Evolutionary conservation across 2,329 filamentous ascomycete genomes (phyloP), one percentile per base, ranked within the genome.

Genomic region (Westerdykella aurantiaca): DNA sequence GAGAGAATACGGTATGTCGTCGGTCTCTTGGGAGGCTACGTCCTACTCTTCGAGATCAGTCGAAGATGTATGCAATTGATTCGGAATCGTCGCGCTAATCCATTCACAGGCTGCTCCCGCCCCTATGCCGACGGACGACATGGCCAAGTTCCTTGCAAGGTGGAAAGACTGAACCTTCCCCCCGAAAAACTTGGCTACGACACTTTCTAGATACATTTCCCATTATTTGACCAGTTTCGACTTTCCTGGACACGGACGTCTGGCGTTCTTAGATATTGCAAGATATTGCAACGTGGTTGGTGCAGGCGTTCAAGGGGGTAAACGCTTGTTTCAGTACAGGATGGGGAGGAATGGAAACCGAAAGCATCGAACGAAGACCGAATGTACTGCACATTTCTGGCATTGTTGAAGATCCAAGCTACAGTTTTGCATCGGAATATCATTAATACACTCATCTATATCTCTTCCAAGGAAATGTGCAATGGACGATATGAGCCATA

Each of bases 1-100:
- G 72, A 47, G 79, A 79, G 63, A 81, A 82, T 54, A 76, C 79
- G 37, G 80, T 82, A 70, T 57, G 78, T 72, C 34, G 7, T 33
- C 38, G 16, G 13, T 41, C 34, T 14, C 6, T 10, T 11, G 33
- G 11, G 11, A 6, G 5, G 21, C 17, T 16, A 31, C 9, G 9
- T 25, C 7, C 4, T 12, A 25, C 10, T 29, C 25, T 12, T 29
- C 2, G 25, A 12, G 25, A 29, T 9, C 25, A 21, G 18, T 29
- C 11, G n/a, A 17, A 4, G 25, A 16, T 22, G 12, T 18, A 10
- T 12, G 34, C 21, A 9, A 34, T 10, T 10, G 3, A 34, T 10
- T 10, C 18, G 18, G 17, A 23, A 38, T 34, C 25, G 7, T 31
- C 34, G 44, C 40, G 45, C 54, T 63, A 50, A 64, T 39, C 6